Percentiles rank a stretch among this genome's conserved stretches.
Evolutionary conservation across 2,329 filamentous ascomycete species (phyloP).

Genomic region (Rugonectria rugulosa): DNA sequence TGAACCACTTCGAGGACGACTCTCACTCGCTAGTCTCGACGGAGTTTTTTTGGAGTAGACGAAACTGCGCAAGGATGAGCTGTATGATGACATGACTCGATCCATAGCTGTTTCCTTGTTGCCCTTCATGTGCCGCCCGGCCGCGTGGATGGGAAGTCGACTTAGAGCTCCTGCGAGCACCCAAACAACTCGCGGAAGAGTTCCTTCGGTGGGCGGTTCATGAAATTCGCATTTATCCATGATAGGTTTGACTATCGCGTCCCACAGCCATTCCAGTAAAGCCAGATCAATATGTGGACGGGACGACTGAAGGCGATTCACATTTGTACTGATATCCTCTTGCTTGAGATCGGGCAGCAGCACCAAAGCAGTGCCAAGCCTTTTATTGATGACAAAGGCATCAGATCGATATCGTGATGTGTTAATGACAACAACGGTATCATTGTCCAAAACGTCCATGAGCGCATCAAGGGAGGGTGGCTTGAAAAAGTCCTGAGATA

Average conservation of each 20-base stretch:
- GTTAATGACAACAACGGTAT: neutral
- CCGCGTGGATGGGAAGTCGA: neutral
- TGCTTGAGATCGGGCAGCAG: neutral
- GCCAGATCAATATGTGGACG: neutral
- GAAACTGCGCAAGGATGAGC: neutral
- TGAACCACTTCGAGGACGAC: too few species aligned
- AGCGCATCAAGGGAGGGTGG: neutral
- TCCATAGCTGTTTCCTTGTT: neutral
- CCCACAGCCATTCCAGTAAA: neutral
- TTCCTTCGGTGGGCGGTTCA: neutral
- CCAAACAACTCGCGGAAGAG: neutral
- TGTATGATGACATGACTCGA: neutral
- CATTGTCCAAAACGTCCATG: neutral
- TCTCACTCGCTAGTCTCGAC: too few species aligned
- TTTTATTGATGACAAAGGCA: neutral
- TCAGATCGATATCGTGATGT: neutral
- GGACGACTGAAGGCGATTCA: neutral
- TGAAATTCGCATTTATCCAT: neutral
- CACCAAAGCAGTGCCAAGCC: neutral
- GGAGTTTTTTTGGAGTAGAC: neutral
- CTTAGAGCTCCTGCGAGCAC: neutral
- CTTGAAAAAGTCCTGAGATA: neutral
- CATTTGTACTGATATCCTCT: neutral
- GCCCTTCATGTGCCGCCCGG: neutral
- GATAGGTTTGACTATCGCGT: neutral